Conservation (phyloP, 176 grass and related monocot species). For the Microstegium vimineum region DNA sequence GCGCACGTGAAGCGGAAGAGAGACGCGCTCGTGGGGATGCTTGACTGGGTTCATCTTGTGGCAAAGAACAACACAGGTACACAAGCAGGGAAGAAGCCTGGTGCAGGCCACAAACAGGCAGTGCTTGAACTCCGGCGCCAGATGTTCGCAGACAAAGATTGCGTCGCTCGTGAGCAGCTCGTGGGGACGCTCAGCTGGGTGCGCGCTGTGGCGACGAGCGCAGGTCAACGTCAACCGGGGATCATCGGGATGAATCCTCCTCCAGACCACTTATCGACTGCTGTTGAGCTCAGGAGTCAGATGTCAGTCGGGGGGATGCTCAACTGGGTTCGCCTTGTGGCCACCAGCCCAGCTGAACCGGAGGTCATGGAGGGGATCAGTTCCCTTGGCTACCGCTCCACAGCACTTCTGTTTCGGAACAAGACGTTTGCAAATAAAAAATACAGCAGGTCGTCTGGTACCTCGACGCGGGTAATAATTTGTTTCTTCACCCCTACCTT, state of each 20-base stretch:
- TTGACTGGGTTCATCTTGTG: slow-evolving; percentile 30
- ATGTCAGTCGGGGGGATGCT: background rate
- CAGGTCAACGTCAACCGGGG: too few species aligned
- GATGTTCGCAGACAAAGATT: slow-evolving; percentile 21
- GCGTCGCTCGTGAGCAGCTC: background rate
- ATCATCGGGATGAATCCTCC: background rate
- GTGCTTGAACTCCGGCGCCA: background rate
- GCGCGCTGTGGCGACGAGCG: background rate
- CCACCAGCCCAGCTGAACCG: background rate
- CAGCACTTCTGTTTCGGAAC: background rate
- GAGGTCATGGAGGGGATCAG: background rate
- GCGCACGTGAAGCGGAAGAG: slow-evolving; percentile 40
- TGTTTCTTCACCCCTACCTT: background rate
- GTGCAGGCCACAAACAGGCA: background rate
- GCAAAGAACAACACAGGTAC: slow-evolving; percentile 36
- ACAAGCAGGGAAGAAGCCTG: background rate
- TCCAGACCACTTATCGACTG: background rate
- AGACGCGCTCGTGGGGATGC: slow-evolving; percentile 9
- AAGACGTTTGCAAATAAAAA: background rate
- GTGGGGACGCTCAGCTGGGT: background rate
- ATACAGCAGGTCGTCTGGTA: background rate
- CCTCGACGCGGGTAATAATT: background rate
- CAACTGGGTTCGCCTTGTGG: background rate
- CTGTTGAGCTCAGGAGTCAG: background rate
- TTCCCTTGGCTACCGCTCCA: background rate